Conservation (phyloP, 345 rosid genomes). For the Aquilaria malaccensis region DNA sequence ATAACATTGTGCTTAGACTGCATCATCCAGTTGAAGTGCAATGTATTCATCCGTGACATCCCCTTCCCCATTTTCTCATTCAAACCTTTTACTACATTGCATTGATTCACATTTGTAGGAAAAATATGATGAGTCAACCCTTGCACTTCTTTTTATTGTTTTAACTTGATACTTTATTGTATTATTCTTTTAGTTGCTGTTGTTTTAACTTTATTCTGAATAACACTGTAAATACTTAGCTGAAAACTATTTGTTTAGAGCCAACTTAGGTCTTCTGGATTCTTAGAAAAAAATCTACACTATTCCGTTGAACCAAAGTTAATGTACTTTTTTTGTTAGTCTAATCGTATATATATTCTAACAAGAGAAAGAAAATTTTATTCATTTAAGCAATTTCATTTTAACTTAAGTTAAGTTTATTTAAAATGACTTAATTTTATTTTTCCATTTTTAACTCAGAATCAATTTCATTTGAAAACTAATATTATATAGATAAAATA, state of each 20-base stretch:
- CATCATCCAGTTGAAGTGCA: background rate
- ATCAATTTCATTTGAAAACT: no score
- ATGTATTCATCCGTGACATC: background rate
- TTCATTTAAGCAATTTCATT: no score
- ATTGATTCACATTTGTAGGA: slow-evolving; percentile 49
- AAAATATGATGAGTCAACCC: slow-evolving; percentile 67
- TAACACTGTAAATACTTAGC: background rate
- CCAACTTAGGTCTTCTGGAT: slow-evolving; percentile 94
- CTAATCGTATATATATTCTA: no score
- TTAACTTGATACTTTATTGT: slow-evolving; percentile 95
- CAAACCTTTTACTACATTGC: background rate
- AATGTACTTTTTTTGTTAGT: no score
- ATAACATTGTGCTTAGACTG: background rate
- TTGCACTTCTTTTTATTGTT: slow-evolving; percentile 80
- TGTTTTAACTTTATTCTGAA: no score
- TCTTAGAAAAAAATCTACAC: slow-evolving; percentile 89
- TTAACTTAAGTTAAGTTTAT: no score
- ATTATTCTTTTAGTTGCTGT: slow-evolving; percentile 13
- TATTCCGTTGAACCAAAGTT: slow-evolving; percentile 11
- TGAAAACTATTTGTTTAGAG: slow-evolving; percentile 42
- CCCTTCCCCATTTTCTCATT: background rate
- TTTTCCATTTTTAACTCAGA: no score
- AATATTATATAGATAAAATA: no score
- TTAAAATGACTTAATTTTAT: no score
- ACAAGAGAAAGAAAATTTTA: no score